Conservation (phyloP, 441 rosid genomes). For the Eugenia klotzschiana region DNA sequence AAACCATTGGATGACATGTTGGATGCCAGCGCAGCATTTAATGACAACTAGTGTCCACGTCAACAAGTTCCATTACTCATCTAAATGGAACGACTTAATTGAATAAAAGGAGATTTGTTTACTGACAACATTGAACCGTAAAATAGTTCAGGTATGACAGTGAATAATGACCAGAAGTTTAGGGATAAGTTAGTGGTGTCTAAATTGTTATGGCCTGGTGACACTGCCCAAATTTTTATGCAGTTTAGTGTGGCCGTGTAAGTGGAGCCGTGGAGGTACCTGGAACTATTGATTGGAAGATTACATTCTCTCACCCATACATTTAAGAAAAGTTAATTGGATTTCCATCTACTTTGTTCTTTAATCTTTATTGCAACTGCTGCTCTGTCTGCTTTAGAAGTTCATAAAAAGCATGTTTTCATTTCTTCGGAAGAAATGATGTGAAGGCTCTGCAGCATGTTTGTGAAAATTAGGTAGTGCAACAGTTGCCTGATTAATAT, state of each 20-base stretch:
- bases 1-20: not conserved
- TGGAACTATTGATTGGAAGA: not conserved
- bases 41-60: not conserved
- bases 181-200: not conserved
- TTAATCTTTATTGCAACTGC: not conserved
- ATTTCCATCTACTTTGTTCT: not conserved
- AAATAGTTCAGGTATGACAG: not conserved
- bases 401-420: not conserved
- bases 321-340: not conserved
- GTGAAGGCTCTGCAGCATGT: not conserved
- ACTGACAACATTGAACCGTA: not conserved
- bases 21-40: not conserved
- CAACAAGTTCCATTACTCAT: not conserved
- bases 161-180: not conserved
- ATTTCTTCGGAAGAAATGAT: not conserved
- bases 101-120: not conserved
- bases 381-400: not conserved
- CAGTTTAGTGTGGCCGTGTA: not conserved
- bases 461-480: not conserved
- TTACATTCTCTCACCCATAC: not conserved
- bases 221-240: not conserved
- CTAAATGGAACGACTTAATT: not conserved
- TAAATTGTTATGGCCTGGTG: not conserved
- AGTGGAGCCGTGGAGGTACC: not conserved
- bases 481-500: not conserved